Percentiles rank a stretch among this genome's conserved stretches.
phyloP scores from a whole-genome alignment of 1,284 basidiomycete genomes.

The Trichosporon ovoides region DNA sequence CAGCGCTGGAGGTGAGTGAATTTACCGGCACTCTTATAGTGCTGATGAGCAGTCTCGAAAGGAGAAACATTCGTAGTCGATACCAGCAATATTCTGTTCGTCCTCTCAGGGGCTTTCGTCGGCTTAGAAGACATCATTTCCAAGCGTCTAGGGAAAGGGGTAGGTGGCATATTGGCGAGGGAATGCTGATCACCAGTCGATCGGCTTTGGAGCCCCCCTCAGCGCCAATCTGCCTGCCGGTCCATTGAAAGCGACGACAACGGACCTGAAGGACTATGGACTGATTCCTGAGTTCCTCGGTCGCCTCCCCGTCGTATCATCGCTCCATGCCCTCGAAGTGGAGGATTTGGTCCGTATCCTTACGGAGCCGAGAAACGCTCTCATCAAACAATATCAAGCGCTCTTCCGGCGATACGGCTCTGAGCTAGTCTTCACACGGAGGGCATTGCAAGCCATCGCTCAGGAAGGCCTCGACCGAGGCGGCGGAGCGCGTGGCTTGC shows the following conservation, averaged over 20 bases:
- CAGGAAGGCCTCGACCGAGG: constrained; percentile 69
- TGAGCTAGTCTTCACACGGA: constrained; percentile 46
- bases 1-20: constrained; percentile 30
- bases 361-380: constrained; percentile 82
- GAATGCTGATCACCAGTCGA: constrained; percentile 56
- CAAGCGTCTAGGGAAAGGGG: constrained; percentile 74
- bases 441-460: constrained; percentile 61
- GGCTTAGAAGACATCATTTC: constrained; percentile 79
- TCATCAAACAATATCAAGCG: constrained; percentile 81
- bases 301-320: constrained; percentile 78
- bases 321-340: constrained; percentile 65
- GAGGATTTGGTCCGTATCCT: constrained; percentile 78
- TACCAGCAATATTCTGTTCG: constrained; percentile 77
- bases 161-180: constrained; percentile 47
- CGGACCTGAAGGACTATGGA: constrained; percentile 80
- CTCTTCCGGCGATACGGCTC: constrained; percentile 56
- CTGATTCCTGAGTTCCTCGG: constrained; percentile 94
- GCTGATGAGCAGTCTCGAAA: constrained; percentile 24
- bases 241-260: constrained; percentile 35
- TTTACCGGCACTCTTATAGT: not conserved
- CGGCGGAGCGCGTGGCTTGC: constrained; percentile 80
- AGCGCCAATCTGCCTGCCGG: constrained; percentile 26
- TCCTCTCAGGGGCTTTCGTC: constrained; percentile 88
- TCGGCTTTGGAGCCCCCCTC: constrained; percentile 75
- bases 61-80: constrained; percentile 47